A percentile compares a stretch with the other conserved stretches of the same genome.
phyloP scores from a whole-genome alignment of 2,329 filamentous ascomycete species.

The Pseudogymnoascus sp. region DNA sequence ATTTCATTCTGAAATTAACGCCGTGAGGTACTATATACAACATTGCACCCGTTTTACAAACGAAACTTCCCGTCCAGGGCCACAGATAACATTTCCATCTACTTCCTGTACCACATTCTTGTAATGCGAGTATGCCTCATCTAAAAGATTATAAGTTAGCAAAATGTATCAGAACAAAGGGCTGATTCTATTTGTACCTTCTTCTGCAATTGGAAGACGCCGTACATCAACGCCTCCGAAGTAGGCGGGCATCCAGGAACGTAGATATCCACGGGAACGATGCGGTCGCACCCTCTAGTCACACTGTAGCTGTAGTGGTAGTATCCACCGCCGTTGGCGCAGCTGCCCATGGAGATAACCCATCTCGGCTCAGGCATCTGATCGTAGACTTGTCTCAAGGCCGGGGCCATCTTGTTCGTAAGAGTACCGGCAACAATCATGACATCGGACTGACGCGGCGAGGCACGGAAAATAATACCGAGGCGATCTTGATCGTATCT shows the following conservation, averaged over 20 bases:
- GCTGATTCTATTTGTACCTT: constrained; percentile 43
- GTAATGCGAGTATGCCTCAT: constrained; percentile 41
- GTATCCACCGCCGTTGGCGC: constrained; percentile 77
- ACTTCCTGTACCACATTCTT: constrained; percentile 48
- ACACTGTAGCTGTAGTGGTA: constrained; percentile 82
- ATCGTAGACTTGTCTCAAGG: constrained; percentile 83
- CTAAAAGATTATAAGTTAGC: neutral
- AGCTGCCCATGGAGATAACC: constrained; percentile 78
- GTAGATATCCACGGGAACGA: constrained; percentile 74
- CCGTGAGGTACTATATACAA: constrained; percentile 5
- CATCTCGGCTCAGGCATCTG: constrained; percentile 90
- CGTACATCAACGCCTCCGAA: constrained; percentile 54
- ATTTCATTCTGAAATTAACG: constrained; percentile 7
- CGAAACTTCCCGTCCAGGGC: constrained; percentile 5
- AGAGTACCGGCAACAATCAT: constrained; percentile 92
- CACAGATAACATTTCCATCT: constrained; percentile 16
- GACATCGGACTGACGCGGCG: constrained; percentile 78
- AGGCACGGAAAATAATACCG: constrained; percentile 85
- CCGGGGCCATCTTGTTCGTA: constrained; percentile 94
- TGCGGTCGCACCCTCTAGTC: constrained; percentile 64
- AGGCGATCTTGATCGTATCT: constrained; percentile 84
- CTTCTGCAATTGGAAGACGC: constrained; percentile 65
- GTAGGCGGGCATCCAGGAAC: constrained; percentile 65
- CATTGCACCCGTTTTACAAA: constrained; percentile 9
- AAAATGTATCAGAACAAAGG: neutral